Evolutionary conservation across 805 yeast genomes (phyloP).

Genomic region (Priceomyces melissophilus): DNA sequence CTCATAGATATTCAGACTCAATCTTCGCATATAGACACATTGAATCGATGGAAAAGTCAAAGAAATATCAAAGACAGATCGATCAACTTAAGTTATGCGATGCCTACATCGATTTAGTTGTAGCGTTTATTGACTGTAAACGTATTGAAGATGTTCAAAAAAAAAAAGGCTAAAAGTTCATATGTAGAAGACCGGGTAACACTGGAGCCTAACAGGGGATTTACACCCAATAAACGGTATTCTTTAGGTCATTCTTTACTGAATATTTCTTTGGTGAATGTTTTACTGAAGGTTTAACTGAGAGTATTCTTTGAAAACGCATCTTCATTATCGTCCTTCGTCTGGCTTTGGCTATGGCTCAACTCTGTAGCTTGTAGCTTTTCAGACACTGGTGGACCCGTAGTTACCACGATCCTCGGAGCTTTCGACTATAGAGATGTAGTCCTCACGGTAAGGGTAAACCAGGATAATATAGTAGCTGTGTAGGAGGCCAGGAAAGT

Average conservation of each 20-base stretch:
- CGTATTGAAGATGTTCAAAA: too few species aligned
- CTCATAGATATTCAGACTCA: conserved; percentile 8
- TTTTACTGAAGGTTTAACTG: not conserved
- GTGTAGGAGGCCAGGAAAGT: conserved; percentile 74
- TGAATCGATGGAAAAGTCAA: conserved; percentile 38
- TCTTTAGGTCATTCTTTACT: too few species aligned
- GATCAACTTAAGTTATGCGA: conserved; percentile 49
- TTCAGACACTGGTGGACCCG: conserved; percentile 15
- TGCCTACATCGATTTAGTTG: not conserved
- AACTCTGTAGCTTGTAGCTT: too few species aligned
- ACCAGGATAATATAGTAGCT: conserved; percentile 73
- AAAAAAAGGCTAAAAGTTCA: too few species aligned
- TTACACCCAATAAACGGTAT: too few species aligned
- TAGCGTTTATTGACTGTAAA: too few species aligned
- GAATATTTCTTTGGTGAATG: too few species aligned
- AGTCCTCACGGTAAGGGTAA: conserved; percentile 50
- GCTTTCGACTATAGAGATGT: conserved; percentile 23
- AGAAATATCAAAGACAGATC: conserved; percentile 27
- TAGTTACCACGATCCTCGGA: conserved; percentile 26
- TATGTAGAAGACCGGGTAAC: conserved; percentile 3
- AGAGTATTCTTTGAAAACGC: not conserved
- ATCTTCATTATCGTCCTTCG: not conserved
- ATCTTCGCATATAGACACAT: conserved; percentile 49
- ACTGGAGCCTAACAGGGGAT: too few species aligned
- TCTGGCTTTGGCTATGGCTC: not conserved